Evolutionary conservation across 176 grass and related monocot genomes (phyloP), one percentile per base, ranked within the genome.

Genomic region (Eremochloa ophiuroides): DNA sequence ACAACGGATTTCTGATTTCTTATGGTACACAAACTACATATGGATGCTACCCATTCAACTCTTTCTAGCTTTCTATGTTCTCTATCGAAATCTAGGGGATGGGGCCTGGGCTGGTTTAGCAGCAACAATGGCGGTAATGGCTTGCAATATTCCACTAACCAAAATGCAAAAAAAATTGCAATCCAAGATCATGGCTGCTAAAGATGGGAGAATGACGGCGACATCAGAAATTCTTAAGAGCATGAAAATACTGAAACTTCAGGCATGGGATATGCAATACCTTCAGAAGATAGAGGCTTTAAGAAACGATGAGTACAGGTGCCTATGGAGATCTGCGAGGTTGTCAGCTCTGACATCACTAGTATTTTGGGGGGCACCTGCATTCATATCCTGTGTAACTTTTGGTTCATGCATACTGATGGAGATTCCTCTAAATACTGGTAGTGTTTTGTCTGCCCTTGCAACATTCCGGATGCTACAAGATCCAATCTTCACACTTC

Each of bases 391-490:
- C 27, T 85, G 83, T n/a, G 47, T 89, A 70, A 92, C 94, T 69
- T 97, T 97, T 5, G 89, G 91, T 18, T 86, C 94, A 29, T 97
- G 94, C 58, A 92, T 97, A 82, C 51, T 85, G 42, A 84, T 84
- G 89, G 94, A 87, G 58, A 89, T 94, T 81, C 91, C 94, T 88
- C 74, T 97, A 33, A 97, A 87, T 9, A 74, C 94, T 34, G 94
- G 94, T 13, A 88, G 80, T 75, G 91, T 97, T 90, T 91, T 97
- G 67, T 94, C 94, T 18, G 94, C 91, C 33, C 93, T 97, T 79
- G 94, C 94, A 27, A 97, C 94, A 38, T 97, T 97, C 85, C 82
- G 92, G 63, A 97, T 94, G 94, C 77, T 97, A 66, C 94, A 97
- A 87, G 94, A 94, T 13, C 83, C 94, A 77, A 97, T 94, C 58